Percentiles rank a stretch among this genome's conserved stretches.
phyloP scores from a whole-genome alignment of 83 land plant species.

The Thuja plicata region DNA sequence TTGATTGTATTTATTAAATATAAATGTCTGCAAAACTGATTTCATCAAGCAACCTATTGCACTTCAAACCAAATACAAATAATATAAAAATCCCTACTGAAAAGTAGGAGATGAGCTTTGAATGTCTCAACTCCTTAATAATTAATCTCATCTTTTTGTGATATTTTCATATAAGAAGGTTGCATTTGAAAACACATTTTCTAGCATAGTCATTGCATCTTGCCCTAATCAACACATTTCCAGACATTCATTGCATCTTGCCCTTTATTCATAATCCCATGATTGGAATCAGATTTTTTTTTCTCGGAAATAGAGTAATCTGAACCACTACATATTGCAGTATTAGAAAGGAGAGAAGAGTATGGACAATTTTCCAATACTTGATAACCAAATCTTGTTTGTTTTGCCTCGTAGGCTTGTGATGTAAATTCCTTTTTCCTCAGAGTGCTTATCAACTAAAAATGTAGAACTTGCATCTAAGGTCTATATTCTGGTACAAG shows the following conservation, averaged over 20 bases:
- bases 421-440: background rate
- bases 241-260: slow-evolving; percentile 19
- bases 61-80: background rate
- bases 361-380: background rate
- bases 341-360: background rate
- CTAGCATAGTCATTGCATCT: too few relatives aligned
- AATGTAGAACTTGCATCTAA: slow-evolving; percentile 25
- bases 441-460: slow-evolving; percentile 31
- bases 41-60: background rate
- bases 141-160: background rate
- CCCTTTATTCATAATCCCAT: background rate
- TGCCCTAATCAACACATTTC: slow-evolving; percentile 50
- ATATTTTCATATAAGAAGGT: background rate
- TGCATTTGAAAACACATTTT: background rate
- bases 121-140: background rate
- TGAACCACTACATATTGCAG: background rate
- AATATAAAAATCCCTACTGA: background rate
- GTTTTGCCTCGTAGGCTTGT: background rate
- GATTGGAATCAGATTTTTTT: background rate
- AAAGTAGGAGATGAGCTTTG: background rate
- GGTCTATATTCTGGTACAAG: slow-evolving; percentile 34
- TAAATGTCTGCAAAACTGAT: too few relatives aligned
- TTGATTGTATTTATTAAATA: background rate
- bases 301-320: background rate
- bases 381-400: background rate